Evolutionary conservation across 2,329 filamentous ascomycete species (phyloP), one percentile per base, ranked within the genome.

Genomic region (Colletotrichum sp.): DNA sequence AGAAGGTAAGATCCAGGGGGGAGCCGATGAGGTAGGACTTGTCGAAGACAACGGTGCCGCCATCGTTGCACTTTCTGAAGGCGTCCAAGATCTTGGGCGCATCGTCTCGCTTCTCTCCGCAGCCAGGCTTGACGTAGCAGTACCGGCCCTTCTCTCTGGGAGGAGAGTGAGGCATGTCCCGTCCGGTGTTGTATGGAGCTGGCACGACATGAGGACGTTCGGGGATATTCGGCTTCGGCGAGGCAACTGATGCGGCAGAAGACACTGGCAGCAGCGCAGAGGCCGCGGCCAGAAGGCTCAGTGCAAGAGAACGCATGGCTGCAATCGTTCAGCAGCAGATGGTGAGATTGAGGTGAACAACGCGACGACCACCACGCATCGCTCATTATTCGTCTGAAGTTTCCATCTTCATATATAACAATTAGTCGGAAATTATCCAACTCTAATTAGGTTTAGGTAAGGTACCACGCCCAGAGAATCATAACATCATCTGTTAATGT

Each of bases 1-100:
- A 84, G 81, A 93, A 93, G 0, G 91, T 93, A 78, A 94, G 82
- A 79, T 95, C 91, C 32, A 95, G 81, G 0, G 92, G 91, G 0
- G 91, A 94, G 13, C 89, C 91, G 76, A 95, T 89, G 1, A 87
- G 90, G 80, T 94, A 94, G 4, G 86, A 87, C 76, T 87, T 85
- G 30, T 90, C 88, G 24, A 94, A 90, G 2, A 93, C 86, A 3
- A 93, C 89, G 8, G 89, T 90, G 8, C 92, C 92, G 8, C 92
- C 92, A 71, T 91, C 83, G 79, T 93, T 93, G 82, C 92, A 94
- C 72, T 87, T 80, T 60, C 91, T 84, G 71, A 93, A 83, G 1
- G 92, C 91, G 2, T 86, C 81, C 10, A 93, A 78, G 66, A 93
- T 89, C 71, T 88, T 87, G 1, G 84, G 78, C 1, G 83, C 82